These are phyloP conservation scores for Uronychia binucleata DNA, from an alignment of 73 alveolate genomes.

Conservation along the genomic window DNA sequence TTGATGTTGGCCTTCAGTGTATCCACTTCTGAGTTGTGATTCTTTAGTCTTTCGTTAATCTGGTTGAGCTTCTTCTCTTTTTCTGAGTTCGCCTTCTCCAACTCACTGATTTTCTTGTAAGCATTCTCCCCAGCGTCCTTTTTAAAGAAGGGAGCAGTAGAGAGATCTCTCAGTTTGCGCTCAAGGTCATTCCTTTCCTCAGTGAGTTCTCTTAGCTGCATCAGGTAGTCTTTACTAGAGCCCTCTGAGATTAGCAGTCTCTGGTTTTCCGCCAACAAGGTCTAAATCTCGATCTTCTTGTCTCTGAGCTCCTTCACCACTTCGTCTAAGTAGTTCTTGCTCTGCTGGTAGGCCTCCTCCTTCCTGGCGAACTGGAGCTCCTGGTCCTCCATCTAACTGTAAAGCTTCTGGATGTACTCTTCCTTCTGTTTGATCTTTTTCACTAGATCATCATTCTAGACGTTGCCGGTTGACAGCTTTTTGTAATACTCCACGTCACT, in stretches of 20 bases:
- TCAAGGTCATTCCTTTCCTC: conserved; percentile 22
- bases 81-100: conserved; percentile 13
- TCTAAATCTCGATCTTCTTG: conserved; percentile 20
- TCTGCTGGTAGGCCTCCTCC: conserved; percentile 13
- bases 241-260: conserved; percentile 22
- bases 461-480: not conserved
- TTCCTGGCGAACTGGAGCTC: not conserved
- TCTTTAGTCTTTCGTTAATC: conserved; percentile 15
- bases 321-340: conserved; percentile 14
- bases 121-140: conserved; percentile 10
- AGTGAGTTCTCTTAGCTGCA: conserved; percentile 10
- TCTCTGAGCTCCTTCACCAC: conserved; percentile 38
- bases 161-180: not conserved
- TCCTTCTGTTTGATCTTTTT: not conserved
- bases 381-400: conserved; percentile 36
- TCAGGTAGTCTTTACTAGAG: conserved; percentile 4
- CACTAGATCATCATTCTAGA: not conserved
- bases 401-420: conserved; percentile 1
- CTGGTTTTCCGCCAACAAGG: conserved; percentile 20
- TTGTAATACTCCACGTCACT: conserved; percentile 2
- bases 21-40: conserved; percentile 1
- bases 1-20: conserved; percentile 10
- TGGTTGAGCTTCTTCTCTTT: conserved; percentile 20
- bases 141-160: conserved; percentile 38
- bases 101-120: conserved; percentile 17